Evolutionary conservation across 306 rosid species (phyloP), one percentile per base, ranked within the genome.

Genomic region (Cucurbita maxima): DNA sequence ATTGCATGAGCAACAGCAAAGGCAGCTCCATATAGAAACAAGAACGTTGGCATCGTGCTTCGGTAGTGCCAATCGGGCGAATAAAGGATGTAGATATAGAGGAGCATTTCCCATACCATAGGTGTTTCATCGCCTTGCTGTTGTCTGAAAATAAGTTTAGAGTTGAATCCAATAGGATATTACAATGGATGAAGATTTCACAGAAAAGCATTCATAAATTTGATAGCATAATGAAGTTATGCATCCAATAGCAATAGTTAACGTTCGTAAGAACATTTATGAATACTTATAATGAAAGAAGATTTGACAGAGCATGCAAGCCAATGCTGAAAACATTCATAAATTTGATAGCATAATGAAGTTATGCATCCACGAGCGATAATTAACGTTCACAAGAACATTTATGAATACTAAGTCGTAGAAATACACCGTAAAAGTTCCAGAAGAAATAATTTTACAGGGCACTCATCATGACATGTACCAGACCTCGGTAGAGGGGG

Each of bases 31-130:
- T 91, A 91, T 18, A 87, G 73, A 67, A 87, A 86, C 71, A 91
- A 82, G 86, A 91, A 87, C 45, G 88, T 86, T 15, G 96, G 97
- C 97, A 91, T 91, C 74, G 97, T 91, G 63, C 90, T 83, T 6
- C 86, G 85, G 52, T 91, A 91, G 52, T 91, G 96, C 97, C 97
- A 91, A 81, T 91, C 93, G 0, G 97, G 97, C 8, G 97, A 89
- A 78, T 91, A 83, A 64, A 91, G 91, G 73, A 91, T 87, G 91
- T 89, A 91, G 81, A 91, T 71, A 78, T 89, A 91, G 20, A 91
- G 80, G 48, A 91, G 91, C 83, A 91, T 84, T 79, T 91, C 97
- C 97, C 97, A 91, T 68, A 91, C 89, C 97, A 91, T 87, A 1
- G 97, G 97, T 60, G 93, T 91, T 83, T 91, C 97, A 63, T 89